Percentiles rank a stretch among this genome's conserved stretches.
phyloP scores from a whole-genome alignment of 257 asterid genomes.

The Jaltomata sinuosa region DNA sequence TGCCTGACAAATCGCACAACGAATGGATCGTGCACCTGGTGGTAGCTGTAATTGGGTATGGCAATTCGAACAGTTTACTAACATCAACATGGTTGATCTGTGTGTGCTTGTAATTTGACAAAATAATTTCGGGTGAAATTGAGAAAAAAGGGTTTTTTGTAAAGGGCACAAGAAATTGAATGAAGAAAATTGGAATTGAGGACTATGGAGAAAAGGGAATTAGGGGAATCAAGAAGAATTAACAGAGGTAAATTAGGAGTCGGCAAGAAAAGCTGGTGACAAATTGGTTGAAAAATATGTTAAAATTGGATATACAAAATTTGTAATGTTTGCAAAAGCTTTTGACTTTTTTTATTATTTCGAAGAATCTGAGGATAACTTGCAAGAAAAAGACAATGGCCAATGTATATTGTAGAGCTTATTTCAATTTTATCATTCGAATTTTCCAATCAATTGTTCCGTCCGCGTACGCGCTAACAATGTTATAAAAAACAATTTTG shows the following conservation, averaged over 20 bases:
- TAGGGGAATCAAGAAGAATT: neutral
- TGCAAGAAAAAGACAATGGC: too few relatives aligned
- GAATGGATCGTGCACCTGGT: conserved; percentile 74
- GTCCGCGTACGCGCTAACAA: too few relatives aligned
- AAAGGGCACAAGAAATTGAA: neutral
- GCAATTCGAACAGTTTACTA: conserved; percentile 68
- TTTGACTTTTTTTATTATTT: neutral
- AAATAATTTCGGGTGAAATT: too few relatives aligned
- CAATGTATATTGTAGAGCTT: too few relatives aligned
- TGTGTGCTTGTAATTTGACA: too few relatives aligned
- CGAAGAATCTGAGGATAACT: neutral
- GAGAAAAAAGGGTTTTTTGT: neutral
- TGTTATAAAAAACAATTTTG: too few relatives aligned
- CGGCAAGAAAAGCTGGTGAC: too few relatives aligned
- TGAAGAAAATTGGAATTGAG: neutral
- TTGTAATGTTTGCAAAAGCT: neutral
- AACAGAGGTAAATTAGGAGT: neutral
- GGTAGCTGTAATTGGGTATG: conserved; percentile 75
- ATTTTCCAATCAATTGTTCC: too few relatives aligned
- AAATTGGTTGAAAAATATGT: neutral
- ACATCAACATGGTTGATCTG: conserved; percentile 39
- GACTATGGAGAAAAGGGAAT: neutral
- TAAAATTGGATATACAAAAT: too few relatives aligned
- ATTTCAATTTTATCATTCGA: too few relatives aligned
- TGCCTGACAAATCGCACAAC: conserved; percentile 85